These are phyloP conservation scores for Aspergillus funiculosus DNA, from an alignment of 495 filamentous ascomycete genomes.

Conservation along the genomic window DNA sequence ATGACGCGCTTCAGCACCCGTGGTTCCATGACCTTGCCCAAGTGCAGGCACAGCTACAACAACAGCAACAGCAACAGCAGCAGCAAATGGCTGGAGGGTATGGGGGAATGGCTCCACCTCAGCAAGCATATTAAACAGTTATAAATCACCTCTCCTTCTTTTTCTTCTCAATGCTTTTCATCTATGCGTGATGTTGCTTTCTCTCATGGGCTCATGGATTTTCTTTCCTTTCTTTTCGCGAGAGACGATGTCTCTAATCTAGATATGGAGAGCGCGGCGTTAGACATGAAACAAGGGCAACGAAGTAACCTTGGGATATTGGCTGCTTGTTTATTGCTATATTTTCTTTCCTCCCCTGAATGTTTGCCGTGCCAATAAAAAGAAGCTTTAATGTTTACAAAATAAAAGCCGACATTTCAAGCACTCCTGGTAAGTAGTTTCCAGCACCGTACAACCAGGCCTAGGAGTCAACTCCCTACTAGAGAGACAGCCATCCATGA, in stretches of 20 bases:
- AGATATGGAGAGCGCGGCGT: constrained; percentile 35
- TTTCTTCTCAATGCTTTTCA: constrained; percentile 10
- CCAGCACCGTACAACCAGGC: no score
- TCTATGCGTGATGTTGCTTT: constrained; percentile 11
- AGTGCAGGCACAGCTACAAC: constrained; percentile 46
- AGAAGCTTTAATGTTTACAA: no score
- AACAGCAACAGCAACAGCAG: constrained; percentile 35
- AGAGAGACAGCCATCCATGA: no score
- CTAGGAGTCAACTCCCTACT: no score
- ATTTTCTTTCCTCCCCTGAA: no score
- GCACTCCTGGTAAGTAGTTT: no score
- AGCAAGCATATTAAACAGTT: constrained; percentile 33
- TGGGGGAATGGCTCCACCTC: constrained; percentile 39
- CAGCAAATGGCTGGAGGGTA: constrained; percentile 38
- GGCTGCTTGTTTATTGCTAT: constrained; percentile 3
- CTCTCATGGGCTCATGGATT: constrained; percentile 15
- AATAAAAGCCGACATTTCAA: no score
- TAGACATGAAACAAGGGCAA: constrained; percentile 23
- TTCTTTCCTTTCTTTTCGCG: no score
- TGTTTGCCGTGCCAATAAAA: no score
- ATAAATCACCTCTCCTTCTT: neutral
- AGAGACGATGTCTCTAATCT: no score
- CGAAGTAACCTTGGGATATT: constrained; percentile 4
- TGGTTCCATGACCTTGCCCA: constrained; percentile 75
- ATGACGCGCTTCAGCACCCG: constrained; percentile 76